These are phyloP conservation scores for Botrytis aclada DNA, from an alignment of 2,329 filamentous ascomycete species.

Conservation along the genomic window DNA sequence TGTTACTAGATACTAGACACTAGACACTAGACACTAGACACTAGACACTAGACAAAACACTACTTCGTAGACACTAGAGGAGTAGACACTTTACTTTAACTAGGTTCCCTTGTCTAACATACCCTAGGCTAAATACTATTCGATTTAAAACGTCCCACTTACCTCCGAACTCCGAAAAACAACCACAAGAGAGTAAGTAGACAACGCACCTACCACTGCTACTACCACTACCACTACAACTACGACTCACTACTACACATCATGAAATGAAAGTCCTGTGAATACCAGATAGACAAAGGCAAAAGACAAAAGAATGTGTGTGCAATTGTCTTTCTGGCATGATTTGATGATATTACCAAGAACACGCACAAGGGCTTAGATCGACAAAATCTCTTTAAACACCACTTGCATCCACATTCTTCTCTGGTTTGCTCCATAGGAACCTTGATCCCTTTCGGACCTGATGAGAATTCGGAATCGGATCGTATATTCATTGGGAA, in stretches of 20 bases:
- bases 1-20: background rate
- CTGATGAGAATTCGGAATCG: background rate
- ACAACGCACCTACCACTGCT: background rate
- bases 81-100: background rate
- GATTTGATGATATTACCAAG: background rate
- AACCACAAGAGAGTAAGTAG: background rate
- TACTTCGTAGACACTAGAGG: background rate
- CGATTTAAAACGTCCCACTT: background rate
- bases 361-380: background rate
- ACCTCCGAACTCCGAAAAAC: constrained; percentile 11
- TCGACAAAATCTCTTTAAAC: background rate
- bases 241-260: background rate
- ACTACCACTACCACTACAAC: background rate
- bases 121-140: background rate
- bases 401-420: background rate
- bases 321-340: background rate
- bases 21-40: background rate
- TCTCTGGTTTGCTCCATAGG: background rate
- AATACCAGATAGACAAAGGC: background rate
- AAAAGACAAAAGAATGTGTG: background rate
- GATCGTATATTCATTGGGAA: background rate
- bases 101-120: constrained; percentile 2
- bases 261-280: background rate
- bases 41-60: background rate
- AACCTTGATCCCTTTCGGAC: background rate